Base-by-base conservation (phyloP, 169 alveolate genomes). In the Plasmodium vinckei region DNA sequence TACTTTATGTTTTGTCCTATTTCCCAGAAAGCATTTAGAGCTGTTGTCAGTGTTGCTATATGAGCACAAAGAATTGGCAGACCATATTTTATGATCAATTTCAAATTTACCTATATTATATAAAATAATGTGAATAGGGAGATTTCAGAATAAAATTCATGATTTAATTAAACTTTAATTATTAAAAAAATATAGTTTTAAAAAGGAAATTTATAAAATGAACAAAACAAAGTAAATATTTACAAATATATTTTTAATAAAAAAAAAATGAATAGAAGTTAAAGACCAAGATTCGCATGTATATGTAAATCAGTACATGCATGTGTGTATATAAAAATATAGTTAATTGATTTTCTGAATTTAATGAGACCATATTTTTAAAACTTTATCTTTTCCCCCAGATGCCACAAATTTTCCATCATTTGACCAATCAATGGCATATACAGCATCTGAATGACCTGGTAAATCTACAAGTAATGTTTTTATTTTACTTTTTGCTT, bases 391-490 rank as follows among this genome's bases (percentile, higher is more conserved):
- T 86, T 96, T 96, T 17, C 98, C 96, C 9, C 99, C 99, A 59
- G 98, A 95, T 4, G 98, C 99, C 44, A 98, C 99, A 67, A 95
- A 96, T 33, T 96, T 94, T 39, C 99, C 99, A 82, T 98, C 98
- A 54, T 97, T 98, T 25, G 98, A 94, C 99, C 99, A 98, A 89
- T 98, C 99, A 21, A 98, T 95, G 2, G 99, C 98, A 94, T 97
- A 98, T 13, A 98, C 98, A 84, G 98, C 99, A 90, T 98, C 99
- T 9, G 99, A 99, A 91, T 98, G 99, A 7, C 99, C 99, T 19
- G 99, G 99, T 17, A 98, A 95, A 88, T 98, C 99, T 73, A 93
- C 97, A 95, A 97, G 97, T 44, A 98, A 95, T 75, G 97, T 98
- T 70, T 97, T 94, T 13, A 67, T 64, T 27, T 49, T 67, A 54